Evolutionary conservation across 352 stramenopile genomes (phyloP).

Genomic region (Paralagenidium karlingii): DNA sequence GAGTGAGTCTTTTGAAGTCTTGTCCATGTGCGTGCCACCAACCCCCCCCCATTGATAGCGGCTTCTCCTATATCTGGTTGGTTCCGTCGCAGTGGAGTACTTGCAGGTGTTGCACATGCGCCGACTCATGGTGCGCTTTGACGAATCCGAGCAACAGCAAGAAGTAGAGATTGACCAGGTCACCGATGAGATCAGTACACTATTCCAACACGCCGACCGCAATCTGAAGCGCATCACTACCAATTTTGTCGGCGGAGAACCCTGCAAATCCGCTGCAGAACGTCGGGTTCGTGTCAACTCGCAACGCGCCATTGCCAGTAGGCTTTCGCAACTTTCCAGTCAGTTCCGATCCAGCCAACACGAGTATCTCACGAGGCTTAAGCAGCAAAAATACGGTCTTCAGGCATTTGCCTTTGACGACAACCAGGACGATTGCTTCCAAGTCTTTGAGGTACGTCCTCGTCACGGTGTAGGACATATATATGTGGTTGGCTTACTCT

Average conservation of each 20-base stretch:
- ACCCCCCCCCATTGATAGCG: too few species aligned
- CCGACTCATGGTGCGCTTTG: constrained; percentile 73
- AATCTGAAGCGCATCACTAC: constrained; percentile 59
- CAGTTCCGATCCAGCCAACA: constrained; percentile 51
- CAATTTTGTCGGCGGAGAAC: constrained; percentile 31
- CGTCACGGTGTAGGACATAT: too few species aligned
- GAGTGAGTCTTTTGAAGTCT: too few species aligned
- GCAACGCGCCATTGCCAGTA: constrained; percentile 43
- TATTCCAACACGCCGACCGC: constrained; percentile 58
- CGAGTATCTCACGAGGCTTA: constrained; percentile 57
- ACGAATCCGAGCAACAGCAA: constrained; percentile 45
- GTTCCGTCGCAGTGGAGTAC: constrained; percentile 65
- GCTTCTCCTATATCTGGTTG: too few species aligned
- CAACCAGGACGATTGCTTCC: constrained; percentile 2
- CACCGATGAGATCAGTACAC: constrained; percentile 40
- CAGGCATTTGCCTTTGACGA: constrained; percentile 41
- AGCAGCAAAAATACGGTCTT: constrained; percentile 61
- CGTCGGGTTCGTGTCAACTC: constrained; percentile 49
- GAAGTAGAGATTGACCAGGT: constrained; percentile 59
- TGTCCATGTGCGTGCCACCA: too few species aligned
- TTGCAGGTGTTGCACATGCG: constrained; percentile 64
- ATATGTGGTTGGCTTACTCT: too few species aligned
- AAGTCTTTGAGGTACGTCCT: too few species aligned
- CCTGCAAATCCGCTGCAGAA: constrained; percentile 27
- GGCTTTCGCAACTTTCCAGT: constrained; percentile 46